Base-by-base conservation (phyloP, 2,329 filamentous ascomycete species). In the Elsinoe fawcettii region DNA sequence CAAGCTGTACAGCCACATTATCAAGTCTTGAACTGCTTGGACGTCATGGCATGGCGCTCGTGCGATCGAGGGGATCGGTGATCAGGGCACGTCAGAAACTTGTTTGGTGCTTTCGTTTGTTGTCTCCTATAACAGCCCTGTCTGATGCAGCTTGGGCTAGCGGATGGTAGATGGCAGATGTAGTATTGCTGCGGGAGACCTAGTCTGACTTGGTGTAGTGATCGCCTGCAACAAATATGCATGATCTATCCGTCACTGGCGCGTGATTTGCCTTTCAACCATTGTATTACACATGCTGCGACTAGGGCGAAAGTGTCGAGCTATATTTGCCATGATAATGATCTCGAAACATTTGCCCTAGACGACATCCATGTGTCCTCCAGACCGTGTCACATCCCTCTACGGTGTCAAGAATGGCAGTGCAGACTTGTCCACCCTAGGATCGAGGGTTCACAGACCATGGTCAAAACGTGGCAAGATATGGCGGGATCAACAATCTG, bases 1-100 rank as follows among this genome's bases (percentile, higher is more conserved):
- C 49, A 53, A 53, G 49, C 16, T 53, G 49, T 53, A 53, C 16
- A 53, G 49, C 49, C 49, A 39, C 49, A 2, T 51, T 27, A 34
- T n/a, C 25, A 51, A 32, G 25, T 22, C 30, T 51, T 32, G 34
- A 37, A 12, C 34, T 37, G 27, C 46, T 32, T 32, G 16, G 34
- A 37, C 14, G 34, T 14, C 34, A n/a, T 37, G 25, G 46, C 46
- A 51, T 34, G 46, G 46, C 46, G 46, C 4, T 9, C 23, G 9
- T 32, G 44, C 12, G 22, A 34, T 49, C 44, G 23, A 34, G 22
- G 12, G 23, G 23, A 51, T 51, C 46, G 44, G 46, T 32, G 46
- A 51, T 51, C 11, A 34, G 16, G 46, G 25, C 25, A 51, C 27
- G 25, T 34, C 30, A 47, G 46, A 34, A 25, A 51, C 46, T 11